Evolutionary conservation across 495 filamentous ascomycete genomes (phyloP).

Genomic region (Daldinia grandis): DNA sequence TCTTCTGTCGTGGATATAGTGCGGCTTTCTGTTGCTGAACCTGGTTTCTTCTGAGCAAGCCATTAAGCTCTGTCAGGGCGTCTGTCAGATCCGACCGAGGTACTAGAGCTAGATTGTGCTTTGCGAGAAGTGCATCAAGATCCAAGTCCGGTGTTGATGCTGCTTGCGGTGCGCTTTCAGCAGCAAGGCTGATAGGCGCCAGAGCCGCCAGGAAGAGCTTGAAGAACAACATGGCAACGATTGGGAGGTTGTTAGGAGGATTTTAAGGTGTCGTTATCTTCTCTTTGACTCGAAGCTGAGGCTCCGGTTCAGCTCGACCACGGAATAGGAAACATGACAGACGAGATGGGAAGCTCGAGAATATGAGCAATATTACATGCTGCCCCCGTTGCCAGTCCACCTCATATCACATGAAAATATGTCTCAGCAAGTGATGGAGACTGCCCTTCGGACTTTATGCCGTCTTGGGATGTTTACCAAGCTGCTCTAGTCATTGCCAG

Average conservation of each 20-base stretch:
- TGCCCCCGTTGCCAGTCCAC: constrained; percentile 6
- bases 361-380: constrained; percentile 34
- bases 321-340: constrained; percentile 12
- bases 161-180: constrained; percentile 27
- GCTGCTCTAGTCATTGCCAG: constrained; percentile 20
- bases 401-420: constrained; percentile 34
- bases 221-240: constrained; percentile 43
- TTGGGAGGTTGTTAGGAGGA: constrained; percentile 9
- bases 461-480: constrained; percentile 31
- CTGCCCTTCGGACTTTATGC: constrained; percentile 32
- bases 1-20: constrained; percentile 40
- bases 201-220: constrained; percentile 41
- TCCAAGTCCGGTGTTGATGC: constrained; percentile 41
- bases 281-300: constrained; percentile 37
- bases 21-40: constrained; percentile 38
- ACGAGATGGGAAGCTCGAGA: constrained; percentile 25
- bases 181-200: constrained; percentile 40
- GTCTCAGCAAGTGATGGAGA: background rate
- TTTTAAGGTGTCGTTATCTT: constrained; percentile 30
- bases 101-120: constrained; percentile 49
- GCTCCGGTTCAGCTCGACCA: constrained; percentile 38
- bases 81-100: constrained; percentile 50
- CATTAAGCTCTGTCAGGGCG: constrained; percentile 49
- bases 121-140: constrained; percentile 44
- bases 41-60: constrained; percentile 44